Evolutionary conservation across 495 filamentous ascomycete genomes (phyloP), one percentile per base, ranked within the genome.

Genomic region (Hypoxylon lienhwacheense): DNA sequence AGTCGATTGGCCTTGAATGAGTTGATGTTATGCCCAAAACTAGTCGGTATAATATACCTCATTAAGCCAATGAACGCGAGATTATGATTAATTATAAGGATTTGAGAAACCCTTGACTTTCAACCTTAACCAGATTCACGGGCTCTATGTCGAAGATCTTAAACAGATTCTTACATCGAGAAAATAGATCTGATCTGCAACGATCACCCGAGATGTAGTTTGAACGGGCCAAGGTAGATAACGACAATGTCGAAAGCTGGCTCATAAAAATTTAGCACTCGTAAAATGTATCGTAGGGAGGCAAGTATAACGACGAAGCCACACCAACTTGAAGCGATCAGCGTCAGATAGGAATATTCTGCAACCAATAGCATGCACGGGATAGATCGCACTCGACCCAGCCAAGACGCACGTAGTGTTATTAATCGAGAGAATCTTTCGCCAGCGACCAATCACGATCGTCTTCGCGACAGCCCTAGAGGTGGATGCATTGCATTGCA

Each of bases 281-380:
- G n/a, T 29, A 43, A 24, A 17, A 29, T 32, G 24, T 10, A 10
- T 24, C 22, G 12, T 11, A 12, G 26, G 25, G 26, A n/a, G 26
- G 10, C 41, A 24, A 44, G n/a, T 21, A 29, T 14, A 17, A 32
- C 29, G 26, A 42, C 39, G 39, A 31, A 24, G 21, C 37, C 20
- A 12, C 24, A 1, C 21, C 17, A 21, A 6, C 6, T 19, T 24
- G 24, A 36, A 31, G 46, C 33, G 41, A 35, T 10, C 17, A 21
- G 35, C 31, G 29, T 53, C 32, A 37, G 49, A 53, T 53, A 45
- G 22, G 40, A 46, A 33, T 46, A 32, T 40, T n/a, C 44, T 32
- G 20, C 36, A 15, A 28, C n/a, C 40, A 53, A 37, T 45, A 7
- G 14, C 25, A 14, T 20, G 24, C 24, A 26, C 10, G 37, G 37